Evolutionary conservation across 2,329 filamentous ascomycete species (phyloP).

Genomic region (Aspergillus sp.): DNA sequence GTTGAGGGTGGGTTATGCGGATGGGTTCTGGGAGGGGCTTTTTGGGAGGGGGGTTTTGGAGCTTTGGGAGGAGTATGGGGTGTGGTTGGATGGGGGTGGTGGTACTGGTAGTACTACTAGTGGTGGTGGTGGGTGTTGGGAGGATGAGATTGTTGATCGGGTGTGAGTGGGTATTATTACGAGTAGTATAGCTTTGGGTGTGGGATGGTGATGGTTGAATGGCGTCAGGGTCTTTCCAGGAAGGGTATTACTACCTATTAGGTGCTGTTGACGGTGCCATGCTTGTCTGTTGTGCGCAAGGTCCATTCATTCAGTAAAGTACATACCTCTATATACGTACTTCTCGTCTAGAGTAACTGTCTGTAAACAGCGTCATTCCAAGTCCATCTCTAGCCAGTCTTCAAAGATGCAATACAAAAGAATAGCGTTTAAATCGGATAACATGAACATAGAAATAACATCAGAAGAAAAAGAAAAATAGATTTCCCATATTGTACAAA

Average conservation of each 20-base stretch:
- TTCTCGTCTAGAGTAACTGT: constrained; percentile 8
- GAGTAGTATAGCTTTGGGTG: too few species aligned
- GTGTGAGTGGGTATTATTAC: constrained; percentile 5
- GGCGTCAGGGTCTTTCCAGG: background rate
- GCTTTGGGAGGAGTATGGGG: constrained; percentile 74
- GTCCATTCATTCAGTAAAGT: constrained; percentile 21
- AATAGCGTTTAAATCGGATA: constrained; percentile 17
- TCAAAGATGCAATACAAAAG: constrained; percentile 7
- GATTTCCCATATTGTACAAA: constrained; percentile 44
- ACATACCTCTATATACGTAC: constrained; percentile 22
- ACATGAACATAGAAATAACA: constrained; percentile 30
- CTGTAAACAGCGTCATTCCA: constrained; percentile 7
- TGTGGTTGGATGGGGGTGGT: constrained; percentile 44
- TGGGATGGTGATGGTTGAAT: background rate
- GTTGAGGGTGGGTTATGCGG: constrained; percentile 38
- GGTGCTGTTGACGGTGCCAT: background rate
- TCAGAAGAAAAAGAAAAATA: constrained; percentile 36
- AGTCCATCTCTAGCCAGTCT: constrained; percentile 11
- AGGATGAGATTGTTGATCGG: constrained; percentile 30
- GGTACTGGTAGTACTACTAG: background rate
- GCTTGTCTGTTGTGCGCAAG: background rate
- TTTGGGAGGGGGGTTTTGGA: constrained; percentile 66
- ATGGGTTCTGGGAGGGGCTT: constrained; percentile 47
- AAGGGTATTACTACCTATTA: background rate
- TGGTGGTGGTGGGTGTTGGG: constrained; percentile 22